These are phyloP conservation scores for Calonectria pseudoreteaudii DNA, from an alignment of 2,329 filamentous ascomycete species.

Conservation along the genomic window DNA sequence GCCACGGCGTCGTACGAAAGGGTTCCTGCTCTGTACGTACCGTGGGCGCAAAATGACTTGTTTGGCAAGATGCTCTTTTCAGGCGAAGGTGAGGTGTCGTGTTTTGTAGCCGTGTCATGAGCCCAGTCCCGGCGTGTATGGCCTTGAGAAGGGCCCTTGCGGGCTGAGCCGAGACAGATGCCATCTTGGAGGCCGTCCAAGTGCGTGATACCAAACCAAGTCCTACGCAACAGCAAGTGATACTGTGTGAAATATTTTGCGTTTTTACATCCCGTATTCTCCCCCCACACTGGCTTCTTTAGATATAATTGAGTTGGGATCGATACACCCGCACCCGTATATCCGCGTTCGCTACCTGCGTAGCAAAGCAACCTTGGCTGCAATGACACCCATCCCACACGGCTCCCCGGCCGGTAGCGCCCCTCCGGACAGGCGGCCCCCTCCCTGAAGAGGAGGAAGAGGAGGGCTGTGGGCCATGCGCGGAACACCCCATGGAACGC, in stretches of 20 bases:
- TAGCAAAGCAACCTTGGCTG: not conserved
- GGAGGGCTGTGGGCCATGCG: constrained; percentile 24
- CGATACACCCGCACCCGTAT: not conserved
- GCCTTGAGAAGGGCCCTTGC: not conserved
- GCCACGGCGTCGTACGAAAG: constrained; percentile 39
- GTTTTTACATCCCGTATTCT: not conserved
- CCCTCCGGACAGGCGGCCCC: constrained; percentile 10
- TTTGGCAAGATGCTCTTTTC: constrained; percentile 13
- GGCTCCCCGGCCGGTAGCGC: constrained; percentile 13
- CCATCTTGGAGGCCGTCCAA: not conserved
- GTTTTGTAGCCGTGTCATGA: constrained; percentile 7
- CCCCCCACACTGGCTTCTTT: too few relatives aligned
- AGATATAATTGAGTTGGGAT: not conserved
- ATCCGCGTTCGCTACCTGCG: not conserved
- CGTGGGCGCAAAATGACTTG: constrained; percentile 15
- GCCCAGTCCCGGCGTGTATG: not conserved
- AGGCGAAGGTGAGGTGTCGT: constrained; percentile 19
- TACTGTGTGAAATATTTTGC: not conserved
- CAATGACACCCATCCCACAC: constrained; percentile 5
- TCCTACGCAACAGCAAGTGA: too few relatives aligned
- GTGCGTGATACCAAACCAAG: not conserved
- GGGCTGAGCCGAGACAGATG: constrained; percentile 12
- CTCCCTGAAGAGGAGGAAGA: not conserved
- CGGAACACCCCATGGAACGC: constrained; percentile 32
- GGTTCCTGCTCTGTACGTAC: constrained; percentile 27